Evolutionary conservation across 176 grass and related monocot species (phyloP).

Genomic region (Areca catechu): DNA sequence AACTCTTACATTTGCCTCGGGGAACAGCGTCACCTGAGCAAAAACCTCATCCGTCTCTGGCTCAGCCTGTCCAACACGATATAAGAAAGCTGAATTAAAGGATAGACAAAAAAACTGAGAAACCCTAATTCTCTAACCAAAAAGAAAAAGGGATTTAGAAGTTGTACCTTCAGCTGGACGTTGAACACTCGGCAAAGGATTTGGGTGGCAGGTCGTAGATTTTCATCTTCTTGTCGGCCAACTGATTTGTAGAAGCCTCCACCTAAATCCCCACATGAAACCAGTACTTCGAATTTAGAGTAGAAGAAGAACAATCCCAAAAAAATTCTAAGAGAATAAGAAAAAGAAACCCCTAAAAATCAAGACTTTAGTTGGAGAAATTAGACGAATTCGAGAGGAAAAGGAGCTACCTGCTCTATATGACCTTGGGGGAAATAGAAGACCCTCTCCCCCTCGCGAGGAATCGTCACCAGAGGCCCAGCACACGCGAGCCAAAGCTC

Average conservation of each 20-base stretch:
- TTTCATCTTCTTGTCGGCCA: slow-evolving; percentile 54
- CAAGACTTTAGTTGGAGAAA: not conserved
- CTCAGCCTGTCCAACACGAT: slow-evolving; percentile 49
- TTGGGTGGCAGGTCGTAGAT: slow-evolving; percentile 80
- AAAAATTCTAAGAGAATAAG: not conserved
- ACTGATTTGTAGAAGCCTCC: slow-evolving; percentile 90
- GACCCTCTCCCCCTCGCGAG: slow-evolving; percentile 54
- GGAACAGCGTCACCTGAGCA: slow-evolving; percentile 84
- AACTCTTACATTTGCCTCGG: slow-evolving; percentile 48
- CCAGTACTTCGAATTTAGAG: not conserved
- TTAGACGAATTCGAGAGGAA: slow-evolving; percentile 5
- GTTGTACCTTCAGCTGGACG: slow-evolving; percentile 72
- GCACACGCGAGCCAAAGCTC: slow-evolving; percentile 94
- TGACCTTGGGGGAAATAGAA: slow-evolving; percentile 98
- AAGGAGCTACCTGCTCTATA: slow-evolving; percentile 65
- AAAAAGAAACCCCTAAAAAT: not conserved
- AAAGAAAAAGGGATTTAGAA: not conserved
- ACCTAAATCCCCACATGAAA: slow-evolving; percentile 30
- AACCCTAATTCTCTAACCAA: not conserved
- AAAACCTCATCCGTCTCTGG: slow-evolving; percentile 81
- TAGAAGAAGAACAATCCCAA: not conserved
- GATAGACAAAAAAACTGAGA: not conserved
- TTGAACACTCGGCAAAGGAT: slow-evolving; percentile 82
- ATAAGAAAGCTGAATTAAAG: too few species aligned
- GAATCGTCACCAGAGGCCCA: slow-evolving; percentile 80